Conservation (phyloP, 2,329 filamentous ascomycete genomes). For the Paraphaeosphaeria minitans region DNA sequence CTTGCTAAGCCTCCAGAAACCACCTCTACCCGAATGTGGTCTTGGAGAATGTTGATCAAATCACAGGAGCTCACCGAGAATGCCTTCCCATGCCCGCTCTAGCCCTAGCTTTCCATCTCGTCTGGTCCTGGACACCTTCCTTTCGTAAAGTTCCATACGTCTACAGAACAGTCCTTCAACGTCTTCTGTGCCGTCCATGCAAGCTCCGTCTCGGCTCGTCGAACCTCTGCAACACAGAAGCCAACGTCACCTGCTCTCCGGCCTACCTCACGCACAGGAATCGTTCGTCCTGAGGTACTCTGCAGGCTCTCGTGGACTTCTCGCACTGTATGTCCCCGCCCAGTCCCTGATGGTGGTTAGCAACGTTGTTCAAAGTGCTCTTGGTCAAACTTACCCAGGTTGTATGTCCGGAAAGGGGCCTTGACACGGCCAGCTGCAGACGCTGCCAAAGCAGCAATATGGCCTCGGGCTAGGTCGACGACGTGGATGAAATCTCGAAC, state of each 20-base stretch:
- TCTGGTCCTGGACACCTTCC: constrained; percentile 24
- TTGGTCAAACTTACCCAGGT: constrained; percentile 38
- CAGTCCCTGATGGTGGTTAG: constrained; percentile 43
- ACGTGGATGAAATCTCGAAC: constrained; percentile 73
- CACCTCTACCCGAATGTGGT: constrained; percentile 15
- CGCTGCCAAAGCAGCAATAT: constrained; percentile 63
- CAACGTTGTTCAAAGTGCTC: background rate
- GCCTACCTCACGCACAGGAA: constrained; percentile 46
- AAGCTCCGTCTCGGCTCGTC: constrained; percentile 46
- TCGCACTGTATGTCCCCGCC: constrained; percentile 50
- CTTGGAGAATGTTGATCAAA: constrained; percentile 11
- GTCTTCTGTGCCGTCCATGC: constrained; percentile 47
- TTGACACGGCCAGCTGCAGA: constrained; percentile 38
- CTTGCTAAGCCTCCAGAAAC: constrained; percentile 21
- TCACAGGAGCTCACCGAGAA: background rate
- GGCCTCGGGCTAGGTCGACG: constrained; percentile 66
- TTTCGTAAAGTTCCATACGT: constrained; percentile 49
- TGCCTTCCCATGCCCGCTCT: constrained; percentile 1
- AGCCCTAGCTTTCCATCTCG: constrained; percentile 21
- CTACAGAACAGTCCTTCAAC: constrained; percentile 44
- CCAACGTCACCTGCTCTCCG: constrained; percentile 50
- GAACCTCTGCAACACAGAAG: constrained; percentile 48
- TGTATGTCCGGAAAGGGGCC: constrained; percentile 47
- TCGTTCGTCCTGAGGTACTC: constrained; percentile 39
- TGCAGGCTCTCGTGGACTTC: constrained; percentile 50